Base-by-base conservation (phyloP, 805 yeast genomes). In the Helenozyma rhizophorensis region DNA sequence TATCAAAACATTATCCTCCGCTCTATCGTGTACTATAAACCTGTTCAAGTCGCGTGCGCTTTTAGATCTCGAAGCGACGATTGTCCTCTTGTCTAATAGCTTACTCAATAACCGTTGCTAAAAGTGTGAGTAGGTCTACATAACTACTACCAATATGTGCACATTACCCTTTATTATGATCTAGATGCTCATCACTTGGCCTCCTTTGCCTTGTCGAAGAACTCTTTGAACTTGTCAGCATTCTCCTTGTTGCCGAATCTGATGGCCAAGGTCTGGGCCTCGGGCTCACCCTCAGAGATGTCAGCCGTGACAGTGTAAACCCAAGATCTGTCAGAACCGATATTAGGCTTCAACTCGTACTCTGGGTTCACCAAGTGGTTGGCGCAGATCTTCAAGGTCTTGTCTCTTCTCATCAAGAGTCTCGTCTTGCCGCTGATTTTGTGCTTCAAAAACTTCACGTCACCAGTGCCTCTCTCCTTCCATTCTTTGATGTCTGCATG, bases 391-490 rank as follows among this genome's bases (percentile, higher is more conserved):
- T 93, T 93, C 59, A 93, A 76, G 35, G 97, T 93, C 74, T 90
- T 90, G 71, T 93, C 98, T 72, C 98, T 87, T 78, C 98, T 87
- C 98, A 93, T 93, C 58, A 93, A 72, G 47, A 93, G 65, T 71
- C 98, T 83, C 45, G 85, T 86, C 69, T 87, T 89, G 38, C 76
- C 74, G 38, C 86, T 70, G 42, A 68, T 67, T 64, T 87, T 88
- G 71, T 90, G 96, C 70, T 90, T 74, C 60, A 93, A 78, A 65
- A 93, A 86, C 68, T 93, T 87, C 52, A 88, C 96, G 57, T 93
- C 98, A 56, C 98, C 98, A 22, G 96, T 87, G 53, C 98, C 98
- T 72, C 98, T 85, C 74, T 93, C 98, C 65, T 93, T 93, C 98
- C 98, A 93, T 68, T 93, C 97, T 56, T 81, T 82, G 33, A 80